Conservation (phyloP, 192 early-diverging fungal species). For the Podila horticola region DNA sequence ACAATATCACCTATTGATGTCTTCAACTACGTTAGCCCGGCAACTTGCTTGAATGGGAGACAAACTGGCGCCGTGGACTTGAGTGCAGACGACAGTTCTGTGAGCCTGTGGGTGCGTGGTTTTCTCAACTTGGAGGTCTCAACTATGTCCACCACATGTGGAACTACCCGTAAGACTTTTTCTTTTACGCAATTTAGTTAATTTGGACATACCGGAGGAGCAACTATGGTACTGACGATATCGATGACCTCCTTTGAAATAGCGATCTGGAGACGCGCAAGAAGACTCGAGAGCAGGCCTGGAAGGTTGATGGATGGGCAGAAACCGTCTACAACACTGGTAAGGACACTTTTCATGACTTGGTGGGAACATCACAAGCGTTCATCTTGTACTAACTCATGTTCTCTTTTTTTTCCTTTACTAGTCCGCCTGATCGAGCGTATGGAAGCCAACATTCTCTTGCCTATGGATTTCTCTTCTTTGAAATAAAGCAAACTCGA, state of each 20-base stretch:
- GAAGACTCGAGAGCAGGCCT: conserved; percentile 88
- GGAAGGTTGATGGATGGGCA: conserved; percentile 95
- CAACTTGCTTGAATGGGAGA: conserved; percentile 91
- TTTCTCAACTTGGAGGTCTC: conserved; percentile 88
- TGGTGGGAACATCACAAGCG: too few relatives aligned
- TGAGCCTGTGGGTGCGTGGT: conserved; percentile 96
- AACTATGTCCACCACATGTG: conserved; percentile 95
- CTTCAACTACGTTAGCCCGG: conserved; percentile 70
- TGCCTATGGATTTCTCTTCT: conserved; percentile 61
- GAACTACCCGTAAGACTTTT: conserved; percentile 77
- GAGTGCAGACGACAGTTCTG: conserved; percentile 89
- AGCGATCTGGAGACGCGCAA: conserved; percentile 90
- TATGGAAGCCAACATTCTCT: conserved; percentile 86
- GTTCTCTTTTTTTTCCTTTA: background rate
- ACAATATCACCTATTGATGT: background rate
- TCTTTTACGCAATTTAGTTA: background rate
- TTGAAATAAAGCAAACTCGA: conserved; percentile 33
- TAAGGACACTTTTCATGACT: conserved; percentile 23
- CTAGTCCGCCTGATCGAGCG: conserved; percentile 80
- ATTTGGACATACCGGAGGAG: background rate
- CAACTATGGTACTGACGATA: background rate
- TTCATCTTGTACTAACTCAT: background rate
- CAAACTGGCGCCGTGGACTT: conserved; percentile 88
- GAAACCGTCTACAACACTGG: conserved; percentile 91
- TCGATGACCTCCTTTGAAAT: background rate